phyloP scores from a whole-genome alignment of 805 yeast species.

The Saccharomycopsis schoenii region DNA sequence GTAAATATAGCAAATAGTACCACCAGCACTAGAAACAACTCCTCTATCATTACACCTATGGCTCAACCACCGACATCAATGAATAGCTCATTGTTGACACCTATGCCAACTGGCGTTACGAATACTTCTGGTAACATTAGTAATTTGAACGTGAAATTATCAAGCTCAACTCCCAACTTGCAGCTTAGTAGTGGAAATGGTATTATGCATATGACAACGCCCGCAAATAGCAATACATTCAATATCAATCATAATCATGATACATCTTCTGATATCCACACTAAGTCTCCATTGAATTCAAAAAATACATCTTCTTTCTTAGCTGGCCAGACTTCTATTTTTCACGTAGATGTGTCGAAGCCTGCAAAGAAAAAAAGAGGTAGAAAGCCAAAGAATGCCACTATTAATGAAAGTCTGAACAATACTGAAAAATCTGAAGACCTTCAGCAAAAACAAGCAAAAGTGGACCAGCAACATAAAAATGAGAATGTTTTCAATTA shows the following conservation, averaged over 20 bases:
- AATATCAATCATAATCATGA: not conserved
- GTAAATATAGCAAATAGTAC: not conserved
- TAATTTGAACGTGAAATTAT: not conserved
- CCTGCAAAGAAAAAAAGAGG: not conserved
- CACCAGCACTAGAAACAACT: not conserved
- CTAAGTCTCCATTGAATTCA: not conserved
- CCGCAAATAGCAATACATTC: not conserved
- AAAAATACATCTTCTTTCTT: not conserved
- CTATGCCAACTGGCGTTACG: not conserved
- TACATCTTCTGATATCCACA: not conserved
- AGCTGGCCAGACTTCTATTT: not conserved
- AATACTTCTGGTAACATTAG: not conserved
- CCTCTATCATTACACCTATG: not conserved
- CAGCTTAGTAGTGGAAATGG: not conserved
- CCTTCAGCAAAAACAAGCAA: not conserved
- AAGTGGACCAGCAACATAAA: not conserved
- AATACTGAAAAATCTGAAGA: not conserved
- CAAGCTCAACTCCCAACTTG: not conserved
- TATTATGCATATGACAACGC: no score
- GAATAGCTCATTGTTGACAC: not conserved
- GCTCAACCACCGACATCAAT: not conserved
- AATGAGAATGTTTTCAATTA: not conserved
- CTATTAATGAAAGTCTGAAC: not conserved
- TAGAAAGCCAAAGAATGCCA: not conserved
- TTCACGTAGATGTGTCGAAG: not conserved